Evolutionary conservation across 352 stramenopile species (phyloP).

Genomic region (Pythium phragmitis): DNA sequence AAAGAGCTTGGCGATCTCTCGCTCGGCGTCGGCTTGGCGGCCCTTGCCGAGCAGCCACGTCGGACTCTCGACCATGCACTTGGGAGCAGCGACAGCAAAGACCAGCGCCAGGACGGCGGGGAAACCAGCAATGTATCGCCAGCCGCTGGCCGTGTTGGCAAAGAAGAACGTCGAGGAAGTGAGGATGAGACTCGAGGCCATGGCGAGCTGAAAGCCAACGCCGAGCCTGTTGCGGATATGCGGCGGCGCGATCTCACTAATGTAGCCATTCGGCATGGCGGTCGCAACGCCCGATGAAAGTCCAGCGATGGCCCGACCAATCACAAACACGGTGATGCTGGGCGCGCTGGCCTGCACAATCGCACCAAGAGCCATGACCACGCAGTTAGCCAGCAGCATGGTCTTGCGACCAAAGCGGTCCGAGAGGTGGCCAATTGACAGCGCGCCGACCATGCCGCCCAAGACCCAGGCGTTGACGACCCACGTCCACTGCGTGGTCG

Average conservation of each 20-base stretch:
- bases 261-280: slow-evolving; percentile 28
- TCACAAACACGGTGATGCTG: slow-evolving; percentile 35
- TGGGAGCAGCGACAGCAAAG: slow-evolving; percentile 33
- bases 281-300: slow-evolving; percentile 45
- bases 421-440: slow-evolving; percentile 33
- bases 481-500: slow-evolving; percentile 50
- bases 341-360: slow-evolving; percentile 34
- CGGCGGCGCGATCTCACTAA: slow-evolving; percentile 31
- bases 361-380: slow-evolving; percentile 42
- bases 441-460: slow-evolving; percentile 46
- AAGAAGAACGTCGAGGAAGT: slow-evolving; percentile 52
- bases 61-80: slow-evolving; percentile 31
- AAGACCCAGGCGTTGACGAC: slow-evolving; percentile 56
- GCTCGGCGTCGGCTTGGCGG: slow-evolving; percentile 24
- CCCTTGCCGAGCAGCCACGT: slow-evolving; percentile 37
- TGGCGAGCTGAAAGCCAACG: slow-evolving; percentile 41
- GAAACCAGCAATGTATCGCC: slow-evolving; percentile 55
- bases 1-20: slow-evolving; percentile 30
- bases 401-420: slow-evolving; percentile 52
- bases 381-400: slow-evolving; percentile 27
- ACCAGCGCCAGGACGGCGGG: slow-evolving; percentile 48
- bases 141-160: slow-evolving; percentile 41
- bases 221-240: slow-evolving; percentile 37
- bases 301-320: slow-evolving; percentile 45
- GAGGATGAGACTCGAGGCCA: slow-evolving; percentile 46